Evolutionary conservation across 768 basidiomycete species (phyloP), one percentile per base, ranked within the genome.

Genomic region (Tylopilus balloui): DNA sequence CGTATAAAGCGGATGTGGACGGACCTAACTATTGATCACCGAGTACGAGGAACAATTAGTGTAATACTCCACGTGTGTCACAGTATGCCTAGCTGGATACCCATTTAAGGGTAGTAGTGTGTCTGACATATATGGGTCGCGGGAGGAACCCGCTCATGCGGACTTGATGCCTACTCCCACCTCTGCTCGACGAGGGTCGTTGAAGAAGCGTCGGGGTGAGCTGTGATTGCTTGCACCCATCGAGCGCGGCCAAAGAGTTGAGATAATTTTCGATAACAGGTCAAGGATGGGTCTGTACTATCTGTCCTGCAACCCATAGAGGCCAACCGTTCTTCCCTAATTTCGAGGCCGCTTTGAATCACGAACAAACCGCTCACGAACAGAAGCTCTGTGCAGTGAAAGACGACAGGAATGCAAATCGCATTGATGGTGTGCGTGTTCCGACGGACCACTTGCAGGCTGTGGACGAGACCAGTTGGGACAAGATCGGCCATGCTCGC

Each of bases 241-340:
- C 19, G 27, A 40, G 15, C 21, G 15, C 21, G 9, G 43, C n/a
- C 17, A 14, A 20, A 48, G 14, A 23, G 21, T 20, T 43, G 44
- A 61, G 24, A 41, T 14, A 23, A 40, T 34, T 32, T 15, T 11
- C 25, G 40, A 65, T 63, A 56, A 55, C 51, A 55, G 63, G 66
- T 42, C 67, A 54, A 29, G 60, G 61, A 50, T 71, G 68, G 64
- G 55, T 60, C 34, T 73, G 68, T 53, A 65, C 62, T 36, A 43
- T 61, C n/a, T 71, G 71, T 57, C 60, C 63, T 8, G 44, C 60
- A 1, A 47, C 48, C 8, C 55, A 51, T 50, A 53, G 38, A 28
- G 56, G 55, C 11, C 59, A 53, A 28, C 45, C 54, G 3, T 57
- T 62, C 17, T 59, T 62, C 6, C 58, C 64, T 48, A 63, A 54